Base-by-base conservation (phyloP, 192 early-diverging fungal genomes). In the Polychytrium aggregatum region DNA sequence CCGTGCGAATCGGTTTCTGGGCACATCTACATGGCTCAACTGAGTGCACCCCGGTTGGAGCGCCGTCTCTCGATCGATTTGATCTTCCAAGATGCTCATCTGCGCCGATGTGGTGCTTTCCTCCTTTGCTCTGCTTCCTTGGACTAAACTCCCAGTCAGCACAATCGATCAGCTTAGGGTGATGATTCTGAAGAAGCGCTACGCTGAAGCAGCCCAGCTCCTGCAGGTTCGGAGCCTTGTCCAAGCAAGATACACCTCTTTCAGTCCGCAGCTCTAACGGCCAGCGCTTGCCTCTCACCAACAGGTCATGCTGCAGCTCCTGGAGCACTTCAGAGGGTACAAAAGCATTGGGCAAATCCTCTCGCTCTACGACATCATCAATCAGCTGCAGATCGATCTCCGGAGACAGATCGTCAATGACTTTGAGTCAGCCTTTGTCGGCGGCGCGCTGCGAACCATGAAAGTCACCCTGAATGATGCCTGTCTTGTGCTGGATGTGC, bases 281-380 rank as follows among this genome's bases (percentile, higher is more conserved):
- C 39, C 11, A 7, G 17, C 3, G 22, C 36, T 17, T 7, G 14
- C 14, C 20, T 4, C 10, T 37, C 25, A 52, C 18, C 30, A 41
- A 14, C 48, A 82, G 72, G 81, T 88, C 10, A 78, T 96, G 0
- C 60, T 76, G 6, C 86, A 90, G 30, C 66, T 96, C 37, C 68
- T 79, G 43, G 71, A 76, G 41, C 81, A 83, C 42, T 91, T 97
- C 53, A 71, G 74, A 29, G 63, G 65, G 2, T 91, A 86, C 46
- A 71, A 70, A 40, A 79, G 74, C 28, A 82, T 97, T 14, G 67
- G 70, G 14, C 83, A 87, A 44, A 79, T 98, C 26, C 82, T 82
- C 0, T 62, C 65, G 10, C 65, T 97, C 4, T 74, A 68, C 22
- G 74, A 80, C 20, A 55, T 63, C 1, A 79, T 92, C 28, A 60